phyloP scores from a whole-genome alignment of 129 eudicot species.

The Chrysanthemum makinoi region DNA sequence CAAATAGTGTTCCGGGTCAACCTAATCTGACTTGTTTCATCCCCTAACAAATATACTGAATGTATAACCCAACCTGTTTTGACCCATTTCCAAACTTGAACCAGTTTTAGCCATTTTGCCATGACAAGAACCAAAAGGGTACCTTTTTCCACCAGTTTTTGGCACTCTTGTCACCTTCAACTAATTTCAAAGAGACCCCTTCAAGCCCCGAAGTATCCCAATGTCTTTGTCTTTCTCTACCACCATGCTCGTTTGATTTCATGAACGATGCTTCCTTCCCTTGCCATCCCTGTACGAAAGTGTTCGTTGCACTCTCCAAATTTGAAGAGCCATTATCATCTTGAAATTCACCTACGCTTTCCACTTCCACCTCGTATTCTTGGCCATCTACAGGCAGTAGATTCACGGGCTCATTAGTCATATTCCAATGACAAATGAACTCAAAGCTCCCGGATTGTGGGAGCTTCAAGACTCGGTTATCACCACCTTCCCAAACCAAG shows the following conservation, averaged over 20 bases:
- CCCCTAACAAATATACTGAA: too few relatives aligned
- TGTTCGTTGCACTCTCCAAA: slow-evolving; percentile 42
- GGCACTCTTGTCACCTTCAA: slow-evolving; percentile 72
- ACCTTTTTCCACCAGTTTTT: slow-evolving; percentile 98
- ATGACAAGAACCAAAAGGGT: slow-evolving; percentile 17
- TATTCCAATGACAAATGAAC: slow-evolving; percentile 71
- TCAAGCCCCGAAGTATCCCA: slow-evolving; percentile 89
- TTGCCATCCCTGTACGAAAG: slow-evolving; percentile 95
- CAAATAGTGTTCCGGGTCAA: too few relatives aligned
- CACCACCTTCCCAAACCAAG: slow-evolving; percentile 79
- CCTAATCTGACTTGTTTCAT: too few relatives aligned
- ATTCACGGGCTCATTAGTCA: slow-evolving; percentile 55
- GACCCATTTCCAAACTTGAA: not conserved
- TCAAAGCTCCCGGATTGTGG: slow-evolving; percentile 59
- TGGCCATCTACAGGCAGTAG: slow-evolving; percentile 40
- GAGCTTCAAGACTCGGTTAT: slow-evolving; percentile 61
- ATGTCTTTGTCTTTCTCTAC: slow-evolving; percentile 47
- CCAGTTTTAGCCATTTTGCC: too few relatives aligned
- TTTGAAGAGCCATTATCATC: slow-evolving; percentile 41
- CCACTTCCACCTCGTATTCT: slow-evolving; percentile 41
- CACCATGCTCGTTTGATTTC: slow-evolving; percentile 72
- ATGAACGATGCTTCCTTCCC: slow-evolving; percentile 72
- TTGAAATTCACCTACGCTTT: slow-evolving; percentile 30
- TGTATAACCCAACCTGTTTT: not conserved
- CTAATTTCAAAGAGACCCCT: slow-evolving; percentile 66